Base-by-base conservation (phyloP, 208 protist genomes). In the Leishmania aethiopica region DNA sequence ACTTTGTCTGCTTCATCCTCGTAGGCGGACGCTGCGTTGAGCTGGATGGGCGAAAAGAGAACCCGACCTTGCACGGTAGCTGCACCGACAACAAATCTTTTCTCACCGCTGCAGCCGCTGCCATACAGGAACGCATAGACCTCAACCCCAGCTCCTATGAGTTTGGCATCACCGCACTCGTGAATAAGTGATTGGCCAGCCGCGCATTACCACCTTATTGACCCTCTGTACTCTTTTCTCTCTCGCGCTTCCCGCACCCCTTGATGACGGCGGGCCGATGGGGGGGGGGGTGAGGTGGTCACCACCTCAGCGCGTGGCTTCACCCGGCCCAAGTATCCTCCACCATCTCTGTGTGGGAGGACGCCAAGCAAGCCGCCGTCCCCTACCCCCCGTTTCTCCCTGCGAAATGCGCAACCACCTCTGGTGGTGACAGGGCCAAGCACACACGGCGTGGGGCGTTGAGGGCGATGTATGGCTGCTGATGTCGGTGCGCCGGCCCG, bases 1-100 rank as follows among this genome's bases (percentile, higher is more conserved):
- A 99, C 87, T 99, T 99, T 91, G 92, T 99, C 49, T 95, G 91
- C 72, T 99, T 99, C 89, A 88, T 98, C 25, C 70, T 82, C 32
- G 80, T 91, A 22, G 92, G 96, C 80, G 96, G 91, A 17, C 82
- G 84, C 25, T 96, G 98, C 77, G 94, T 99, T 55, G 98, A 99
- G 89, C 75, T 99, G 42, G 98, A 99, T 79, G 98, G 98, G 1
- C 89, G 98, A 60, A 97, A 98, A 75, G 73, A 71, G 10, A 79
- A 83, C 62, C 96, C 98, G 15, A 87, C 98, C 19, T 89, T 98
- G 72, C 94, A 98, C 81, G 96, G 93, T 19, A 25, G 59, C 17
- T 98, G 91, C 84, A 53, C 84, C 22, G 83, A 88, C 85, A 82
- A 86, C 49, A 89, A 75, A 10, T 87, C 82, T 40, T 94, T 99